A percentile compares a stretch with the other conserved stretches of the same genome.
Conservation (phyloP, 2,329 filamentous ascomycete genomes). For the Dactylellina parvicollis region DNA sequence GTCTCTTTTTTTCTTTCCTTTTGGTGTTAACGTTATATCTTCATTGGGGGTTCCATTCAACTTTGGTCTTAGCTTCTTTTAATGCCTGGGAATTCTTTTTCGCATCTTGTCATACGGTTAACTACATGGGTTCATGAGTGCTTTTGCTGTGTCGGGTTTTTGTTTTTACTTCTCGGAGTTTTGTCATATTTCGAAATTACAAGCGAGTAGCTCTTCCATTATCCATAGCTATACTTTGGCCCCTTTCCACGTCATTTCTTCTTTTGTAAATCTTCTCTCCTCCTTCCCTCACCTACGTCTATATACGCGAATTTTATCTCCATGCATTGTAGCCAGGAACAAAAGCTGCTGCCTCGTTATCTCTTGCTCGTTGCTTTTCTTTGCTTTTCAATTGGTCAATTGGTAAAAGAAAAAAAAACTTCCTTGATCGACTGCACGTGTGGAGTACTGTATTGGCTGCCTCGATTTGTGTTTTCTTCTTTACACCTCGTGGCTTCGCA, state of each 20-base stretch:
- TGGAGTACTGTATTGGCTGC: slow-evolving; percentile 22
- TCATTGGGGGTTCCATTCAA: slow-evolving; percentile 35
- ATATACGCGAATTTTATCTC: slow-evolving; percentile 22
- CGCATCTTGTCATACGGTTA: slow-evolving; percentile 14
- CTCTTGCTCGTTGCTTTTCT: slow-evolving; percentile 2
- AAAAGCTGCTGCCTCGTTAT: slow-evolving; percentile 29
- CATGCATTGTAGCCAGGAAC: slow-evolving; percentile 36
- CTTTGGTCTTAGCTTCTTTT: slow-evolving; percentile 42
- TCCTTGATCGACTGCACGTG: slow-evolving; percentile 18
- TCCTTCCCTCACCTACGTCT: slow-evolving; percentile 17
- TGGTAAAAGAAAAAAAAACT: neutral
- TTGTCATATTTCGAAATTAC: slow-evolving; percentile 34
- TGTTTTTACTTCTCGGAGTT: slow-evolving; percentile 37
- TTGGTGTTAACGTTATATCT: slow-evolving; percentile 40
- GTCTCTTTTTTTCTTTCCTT: slow-evolving; percentile 16
- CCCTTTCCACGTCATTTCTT: slow-evolving; percentile 40
- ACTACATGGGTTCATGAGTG: slow-evolving; percentile 42
- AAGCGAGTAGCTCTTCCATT: slow-evolving; percentile 37
- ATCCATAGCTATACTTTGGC: slow-evolving; percentile 14
- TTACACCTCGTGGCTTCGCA: slow-evolving; percentile 11
- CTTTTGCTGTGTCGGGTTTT: no score
- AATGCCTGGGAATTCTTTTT: slow-evolving; percentile 35
- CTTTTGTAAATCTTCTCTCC: slow-evolving; percentile 51
- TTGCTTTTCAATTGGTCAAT: neutral
- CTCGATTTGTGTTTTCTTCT: slow-evolving; percentile 21